These are phyloP conservation scores for Cronartium quercuum DNA, from an alignment of 1,284 basidiomycete genomes.

Conservation along the genomic window DNA sequence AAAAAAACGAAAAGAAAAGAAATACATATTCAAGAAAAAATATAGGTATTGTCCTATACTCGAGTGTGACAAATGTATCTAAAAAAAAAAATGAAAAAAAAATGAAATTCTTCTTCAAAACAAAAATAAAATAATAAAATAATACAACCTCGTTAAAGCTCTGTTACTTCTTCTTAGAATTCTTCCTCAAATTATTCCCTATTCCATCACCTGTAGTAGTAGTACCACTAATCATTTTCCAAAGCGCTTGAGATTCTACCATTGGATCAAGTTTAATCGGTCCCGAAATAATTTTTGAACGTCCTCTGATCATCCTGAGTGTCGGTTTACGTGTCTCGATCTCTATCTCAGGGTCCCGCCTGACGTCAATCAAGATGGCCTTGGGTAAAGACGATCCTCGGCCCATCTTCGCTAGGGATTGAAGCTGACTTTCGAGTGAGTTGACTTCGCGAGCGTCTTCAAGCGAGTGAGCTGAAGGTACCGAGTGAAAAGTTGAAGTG, in stretches of 20 bases:
- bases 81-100: too few relatives aligned
- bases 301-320: background rate
- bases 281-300: background rate
- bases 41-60: too few relatives aligned
- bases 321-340: background rate
- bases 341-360: background rate
- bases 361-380: background rate
- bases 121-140: too few relatives aligned
- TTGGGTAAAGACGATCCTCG: background rate
- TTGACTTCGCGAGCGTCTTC: background rate
- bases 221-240: slow-evolving; percentile 2
- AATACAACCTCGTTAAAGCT: too few relatives aligned
- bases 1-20: too few relatives aligned
- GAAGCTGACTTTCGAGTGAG: background rate
- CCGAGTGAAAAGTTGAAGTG: background rate
- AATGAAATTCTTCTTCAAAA: too few relatives aligned
- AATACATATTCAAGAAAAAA: too few relatives aligned
- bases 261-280: background rate
- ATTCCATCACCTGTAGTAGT: background rate
- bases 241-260: background rate
- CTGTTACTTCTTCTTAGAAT: background rate
- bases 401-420: background rate
- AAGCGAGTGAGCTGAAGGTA: background rate
- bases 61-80: too few relatives aligned
- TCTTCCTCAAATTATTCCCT: background rate